A percentile compares a stretch with the other conserved stretches of the same genome.
phyloP scores from a whole-genome alignment of 2,329 filamentous ascomycete genomes.

The Aspergillus quadricinctus region DNA sequence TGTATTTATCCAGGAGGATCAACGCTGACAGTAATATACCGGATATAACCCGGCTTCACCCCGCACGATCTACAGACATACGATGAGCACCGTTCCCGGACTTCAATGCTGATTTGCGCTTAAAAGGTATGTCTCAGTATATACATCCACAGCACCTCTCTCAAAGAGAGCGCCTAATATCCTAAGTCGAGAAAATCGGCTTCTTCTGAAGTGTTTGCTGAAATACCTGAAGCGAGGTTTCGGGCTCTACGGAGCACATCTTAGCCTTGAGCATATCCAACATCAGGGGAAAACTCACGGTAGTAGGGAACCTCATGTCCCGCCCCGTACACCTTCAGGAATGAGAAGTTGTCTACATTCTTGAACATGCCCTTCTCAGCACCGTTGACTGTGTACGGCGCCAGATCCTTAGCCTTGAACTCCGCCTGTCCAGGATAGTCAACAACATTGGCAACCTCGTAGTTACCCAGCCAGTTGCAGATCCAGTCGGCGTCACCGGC shows the following conservation, averaged over 20 bases:
- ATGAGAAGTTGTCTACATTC: constrained; percentile 47
- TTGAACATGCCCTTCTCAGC: constrained; percentile 49
- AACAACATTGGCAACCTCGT: constrained; percentile 45
- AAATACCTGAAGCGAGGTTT: constrained; percentile 45
- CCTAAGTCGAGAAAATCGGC: constrained; percentile 18
- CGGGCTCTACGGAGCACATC: constrained; percentile 31
- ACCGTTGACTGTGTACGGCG: constrained; percentile 48
- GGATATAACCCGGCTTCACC: background rate
- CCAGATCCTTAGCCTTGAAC: constrained; percentile 38
- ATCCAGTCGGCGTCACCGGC: constrained; percentile 57
- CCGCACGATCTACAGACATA: background rate
- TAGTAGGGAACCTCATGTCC: constrained; percentile 50
- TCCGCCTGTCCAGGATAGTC: constrained; percentile 38
- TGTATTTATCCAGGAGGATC: background rate
- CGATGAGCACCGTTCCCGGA: background rate
- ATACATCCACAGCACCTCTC: background rate
- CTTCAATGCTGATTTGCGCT: background rate
- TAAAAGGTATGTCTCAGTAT: background rate
- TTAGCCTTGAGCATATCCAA: constrained; percentile 12
- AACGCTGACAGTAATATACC: background rate
- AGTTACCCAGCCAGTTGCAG: constrained; percentile 55
- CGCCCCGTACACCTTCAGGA: constrained; percentile 46
- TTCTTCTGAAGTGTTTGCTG: constrained; percentile 40
- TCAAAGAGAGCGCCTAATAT: background rate
- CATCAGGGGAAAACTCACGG: constrained; percentile 32